Conservation (phyloP, 2,329 filamentous ascomycete genomes). For the Trichoderma guizhouense region DNA sequence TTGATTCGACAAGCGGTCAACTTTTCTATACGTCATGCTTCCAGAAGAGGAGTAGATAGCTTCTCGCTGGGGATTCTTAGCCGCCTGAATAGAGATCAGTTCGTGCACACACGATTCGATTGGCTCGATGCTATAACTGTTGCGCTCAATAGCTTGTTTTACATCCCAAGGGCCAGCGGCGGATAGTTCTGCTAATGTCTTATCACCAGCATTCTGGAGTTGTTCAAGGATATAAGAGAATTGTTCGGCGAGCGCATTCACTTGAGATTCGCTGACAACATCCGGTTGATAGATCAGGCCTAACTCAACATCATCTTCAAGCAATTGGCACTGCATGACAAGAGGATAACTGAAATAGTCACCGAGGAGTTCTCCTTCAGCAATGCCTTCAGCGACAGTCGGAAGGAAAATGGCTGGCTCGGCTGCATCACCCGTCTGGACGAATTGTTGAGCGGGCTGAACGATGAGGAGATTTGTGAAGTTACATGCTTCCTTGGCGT, state of each 20-base stretch:
- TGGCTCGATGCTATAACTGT: neutral
- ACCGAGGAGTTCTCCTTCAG: neutral
- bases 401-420: neutral
- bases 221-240: slow-evolving; percentile 1
- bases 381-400: neutral
- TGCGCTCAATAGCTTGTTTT: neutral
- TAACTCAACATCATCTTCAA: neutral
- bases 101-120: neutral
- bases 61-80: neutral
- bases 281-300: neutral
- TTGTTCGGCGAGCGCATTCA: slow-evolving; percentile 1
- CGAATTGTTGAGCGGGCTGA: neutral
- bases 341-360: slow-evolving; percentile 7
- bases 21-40: neutral
- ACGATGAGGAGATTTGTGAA: slow-evolving; percentile 6
- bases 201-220: neutral
- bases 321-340: neutral
- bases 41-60: slow-evolving; percentile 13
- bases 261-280: neutral
- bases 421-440: neutral
- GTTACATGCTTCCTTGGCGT: slow-evolving; percentile 1
- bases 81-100: neutral
- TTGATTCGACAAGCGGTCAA: neutral
- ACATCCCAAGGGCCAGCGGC: neutral
- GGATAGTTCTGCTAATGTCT: neutral